Base-by-base conservation (phyloP, 768 basidiomycete species). In the Cystobasidium onofrii region DNA sequence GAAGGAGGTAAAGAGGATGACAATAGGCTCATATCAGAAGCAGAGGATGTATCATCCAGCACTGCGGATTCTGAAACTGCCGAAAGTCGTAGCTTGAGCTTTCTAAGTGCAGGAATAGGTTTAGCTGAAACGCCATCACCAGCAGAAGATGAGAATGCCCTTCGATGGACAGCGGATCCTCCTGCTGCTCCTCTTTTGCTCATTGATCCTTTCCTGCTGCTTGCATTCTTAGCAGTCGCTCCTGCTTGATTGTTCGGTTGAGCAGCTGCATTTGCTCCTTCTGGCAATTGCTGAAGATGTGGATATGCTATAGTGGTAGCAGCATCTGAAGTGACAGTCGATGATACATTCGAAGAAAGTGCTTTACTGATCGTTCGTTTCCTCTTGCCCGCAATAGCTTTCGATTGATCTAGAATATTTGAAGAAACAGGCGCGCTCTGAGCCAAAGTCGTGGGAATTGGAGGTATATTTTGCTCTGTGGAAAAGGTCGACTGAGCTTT, bases 71-170 rank as follows among this genome's bases (percentile, higher is more conserved):
- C 69, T 1, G 69, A 60, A 25, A 71, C 50, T 9, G 50, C 15
- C 6, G 69, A 71, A 36, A 71, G 55, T 1, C 69, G 69, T 7
- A 71, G 52, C 31, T 71, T 71, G 55, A 71, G 69, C 29, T 71
- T 71, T 20, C 44, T 55, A 23, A 71, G 39, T n/a, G 33, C 55
- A 3, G 41, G 31, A 60, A 60, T 29, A 34, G 57, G 57, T 60
- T 27, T 27, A 29, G 25, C 29, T 17, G 23, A 13, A 15, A 23
- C 6, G 10, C 29, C 57, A 60, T 60, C 25, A 60, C 57, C 23
- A 20, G 57, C 27, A n/a, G 50, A 34, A 33, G 69, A 71, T 10
- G 69, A 71, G 54, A 57, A 60, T 3, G 69, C 54, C 15, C 69
- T 10, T 15, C 69, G 17, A 9, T 71, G 69, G 18, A 27, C 6